Base-by-base conservation (phyloP, 495 filamentous ascomycete genomes). In the Lasiosphaeria hispida region DNA sequence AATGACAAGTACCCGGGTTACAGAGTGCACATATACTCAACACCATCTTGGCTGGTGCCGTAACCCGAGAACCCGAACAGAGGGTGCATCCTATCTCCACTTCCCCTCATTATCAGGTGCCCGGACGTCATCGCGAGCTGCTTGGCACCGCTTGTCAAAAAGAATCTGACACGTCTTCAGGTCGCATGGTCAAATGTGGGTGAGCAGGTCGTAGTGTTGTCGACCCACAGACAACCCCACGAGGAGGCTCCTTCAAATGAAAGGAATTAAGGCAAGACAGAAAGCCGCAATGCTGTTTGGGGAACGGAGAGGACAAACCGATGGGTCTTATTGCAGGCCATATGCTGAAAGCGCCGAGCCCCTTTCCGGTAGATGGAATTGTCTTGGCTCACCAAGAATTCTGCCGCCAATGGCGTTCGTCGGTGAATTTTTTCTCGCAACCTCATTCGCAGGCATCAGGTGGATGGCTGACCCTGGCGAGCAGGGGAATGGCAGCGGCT, bases 271-370 rank as follows among this genome's bases (percentile, higher is more conserved):
- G n/a, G 18, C 17, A 18, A 30, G 17, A 33, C 18, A 30, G 41
- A 55, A 45, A 55, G 14, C 13, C 52, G 23, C 14, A 47, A 44
- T 17, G 23, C 53, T 55, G 19, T 58, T 57, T 58, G 34, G 30
- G 47, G 48, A 15, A 15, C 48, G 55, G 55, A 58, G 55, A 42
- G 8, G 38, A 39, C 8, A 53, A 43, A 43, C 55, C 55, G 55
- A 53, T 30, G 37, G 17, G 17, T 40, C 36, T 53, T 40, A 53
- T 53, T 53, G 50, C 47, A 14, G 15, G 23, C 34, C 19, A 15
- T 33, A 18, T 19, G 37, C 15, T 23, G 34, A 40, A 39, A 11
- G 35, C 34, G n/a, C 15, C 36, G 19, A 19, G 36, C 36, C 50
- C 38, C 18, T 39, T 23, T 40, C 36, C 50, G 50, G 50, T 30